phyloP scores from a whole-genome alignment of 2,329 filamentous ascomycete species.

The Fusarium sp. region DNA sequence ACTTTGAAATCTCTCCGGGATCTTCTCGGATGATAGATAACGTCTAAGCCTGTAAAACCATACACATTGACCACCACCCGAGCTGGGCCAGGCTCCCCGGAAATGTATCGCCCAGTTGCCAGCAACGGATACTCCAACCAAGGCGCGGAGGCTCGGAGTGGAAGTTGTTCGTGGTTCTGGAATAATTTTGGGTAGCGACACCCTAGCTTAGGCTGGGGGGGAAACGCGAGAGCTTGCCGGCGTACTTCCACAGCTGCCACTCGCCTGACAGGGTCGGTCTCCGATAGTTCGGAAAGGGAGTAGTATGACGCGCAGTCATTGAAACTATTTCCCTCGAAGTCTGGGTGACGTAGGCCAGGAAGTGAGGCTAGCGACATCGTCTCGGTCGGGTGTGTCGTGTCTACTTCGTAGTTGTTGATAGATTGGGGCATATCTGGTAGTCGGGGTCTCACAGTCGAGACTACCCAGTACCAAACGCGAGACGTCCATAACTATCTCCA shows the following conservation, averaged over 20 bases:
- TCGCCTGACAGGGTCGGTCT: not conserved
- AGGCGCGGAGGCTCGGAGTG: not conserved
- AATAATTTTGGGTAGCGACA: not conserved
- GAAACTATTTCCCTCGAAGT: not conserved
- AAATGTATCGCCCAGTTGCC: not conserved
- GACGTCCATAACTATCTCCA: not conserved
- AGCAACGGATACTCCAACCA: not conserved
- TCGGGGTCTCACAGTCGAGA: not conserved
- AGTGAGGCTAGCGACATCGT: not conserved
- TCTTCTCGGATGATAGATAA: not conserved
- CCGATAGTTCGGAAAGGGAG: not conserved
- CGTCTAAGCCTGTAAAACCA: not conserved
- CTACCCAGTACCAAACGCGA: not conserved
- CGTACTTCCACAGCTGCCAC: not conserved
- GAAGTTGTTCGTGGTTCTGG: fast-evolving
- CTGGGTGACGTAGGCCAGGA: not conserved
- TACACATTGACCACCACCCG: not conserved
- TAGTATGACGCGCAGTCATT: not conserved
- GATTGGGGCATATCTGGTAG: not conserved
- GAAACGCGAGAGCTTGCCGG: not conserved
- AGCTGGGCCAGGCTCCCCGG: not conserved
- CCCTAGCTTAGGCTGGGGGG: not conserved
- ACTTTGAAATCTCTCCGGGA: not conserved
- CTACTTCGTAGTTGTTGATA: not conserved
- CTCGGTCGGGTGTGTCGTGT: not conserved